These are phyloP conservation scores for Aphanomyces euteiches DNA, from an alignment of 352 stramenopile species.

Conservation along the genomic window DNA sequence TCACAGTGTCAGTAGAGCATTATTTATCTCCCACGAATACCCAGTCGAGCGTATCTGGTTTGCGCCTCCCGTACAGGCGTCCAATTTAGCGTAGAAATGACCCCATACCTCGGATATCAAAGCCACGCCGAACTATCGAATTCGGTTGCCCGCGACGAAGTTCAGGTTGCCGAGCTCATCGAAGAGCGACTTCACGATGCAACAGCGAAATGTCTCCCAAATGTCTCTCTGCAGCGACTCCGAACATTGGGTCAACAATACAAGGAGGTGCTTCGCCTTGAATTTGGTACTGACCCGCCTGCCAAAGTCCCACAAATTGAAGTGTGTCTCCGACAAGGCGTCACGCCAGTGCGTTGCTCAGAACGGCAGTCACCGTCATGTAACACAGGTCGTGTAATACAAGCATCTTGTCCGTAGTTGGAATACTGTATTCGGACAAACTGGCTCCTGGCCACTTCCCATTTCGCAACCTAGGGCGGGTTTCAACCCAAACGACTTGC, in stretches of 20 bases:
- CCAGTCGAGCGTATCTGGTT: too few species aligned
- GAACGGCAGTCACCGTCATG: too few species aligned
- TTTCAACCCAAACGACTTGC: too few species aligned
- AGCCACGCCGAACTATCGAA: neutral
- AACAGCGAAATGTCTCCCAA: neutral
- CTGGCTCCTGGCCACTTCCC: too few species aligned
- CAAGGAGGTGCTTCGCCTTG: conserved; percentile 1
- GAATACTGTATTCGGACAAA: too few species aligned
- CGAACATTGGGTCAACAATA: neutral
- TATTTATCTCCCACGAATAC: too few species aligned
- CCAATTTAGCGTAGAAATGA: too few species aligned
- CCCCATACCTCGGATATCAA: neutral
- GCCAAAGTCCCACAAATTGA: conserved; percentile 10
- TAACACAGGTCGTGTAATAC: too few species aligned
- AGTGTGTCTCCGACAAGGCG: conserved; percentile 3
- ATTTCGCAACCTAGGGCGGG: too few species aligned
- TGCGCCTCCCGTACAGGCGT: too few species aligned
- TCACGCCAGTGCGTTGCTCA: neutral
- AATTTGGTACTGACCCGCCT: conserved; percentile 4
- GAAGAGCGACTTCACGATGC: too few species aligned
- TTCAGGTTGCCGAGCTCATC: neutral
- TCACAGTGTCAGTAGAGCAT: neutral
- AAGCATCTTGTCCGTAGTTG: too few species aligned
- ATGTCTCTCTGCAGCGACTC: neutral
- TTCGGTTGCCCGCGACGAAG: neutral